Evolutionary conservation across 345 rosid genomes (phyloP).

Genomic region (Arabidopsis suecica): DNA sequence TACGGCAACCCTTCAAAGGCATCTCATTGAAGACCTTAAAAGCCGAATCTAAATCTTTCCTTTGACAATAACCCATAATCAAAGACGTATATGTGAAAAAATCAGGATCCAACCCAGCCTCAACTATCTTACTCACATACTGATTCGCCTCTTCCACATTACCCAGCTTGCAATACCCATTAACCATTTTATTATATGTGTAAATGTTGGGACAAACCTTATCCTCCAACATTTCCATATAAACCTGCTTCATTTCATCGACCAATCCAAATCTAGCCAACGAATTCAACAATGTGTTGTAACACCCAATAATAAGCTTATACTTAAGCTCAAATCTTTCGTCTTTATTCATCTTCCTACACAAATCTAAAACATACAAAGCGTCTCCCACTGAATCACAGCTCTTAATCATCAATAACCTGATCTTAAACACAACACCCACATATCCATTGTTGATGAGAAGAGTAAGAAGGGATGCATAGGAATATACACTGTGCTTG

Average conservation of each 20-base stretch:
- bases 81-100: constrained; percentile 76
- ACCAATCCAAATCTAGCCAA: constrained; percentile 59
- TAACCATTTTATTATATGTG: constrained; percentile 77
- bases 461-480: constrained; percentile 55
- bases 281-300: constrained; percentile 67
- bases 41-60: constrained; percentile 70
- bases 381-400: constrained; percentile 54
- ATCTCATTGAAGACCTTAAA: constrained; percentile 60
- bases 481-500: constrained; percentile 56
- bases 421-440: constrained; percentile 53
- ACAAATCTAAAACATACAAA: constrained; percentile 46
- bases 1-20: constrained; percentile 64
- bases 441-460: constrained; percentile 45
- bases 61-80: constrained; percentile 80
- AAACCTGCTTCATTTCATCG: constrained; percentile 68
- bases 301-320: constrained; percentile 58
- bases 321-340: constrained; percentile 48
- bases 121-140: constrained; percentile 65
- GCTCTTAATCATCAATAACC: constrained; percentile 56
- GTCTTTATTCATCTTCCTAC: constrained; percentile 51
- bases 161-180: constrained; percentile 71
- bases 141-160: constrained; percentile 62
- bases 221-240: constrained; percentile 54
- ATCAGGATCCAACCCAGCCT: constrained; percentile 67
- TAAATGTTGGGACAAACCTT: constrained; percentile 58